Evolutionary conservation across 108 stramenopile species (phyloP).

Genomic region (Fragilaria radians): DNA sequence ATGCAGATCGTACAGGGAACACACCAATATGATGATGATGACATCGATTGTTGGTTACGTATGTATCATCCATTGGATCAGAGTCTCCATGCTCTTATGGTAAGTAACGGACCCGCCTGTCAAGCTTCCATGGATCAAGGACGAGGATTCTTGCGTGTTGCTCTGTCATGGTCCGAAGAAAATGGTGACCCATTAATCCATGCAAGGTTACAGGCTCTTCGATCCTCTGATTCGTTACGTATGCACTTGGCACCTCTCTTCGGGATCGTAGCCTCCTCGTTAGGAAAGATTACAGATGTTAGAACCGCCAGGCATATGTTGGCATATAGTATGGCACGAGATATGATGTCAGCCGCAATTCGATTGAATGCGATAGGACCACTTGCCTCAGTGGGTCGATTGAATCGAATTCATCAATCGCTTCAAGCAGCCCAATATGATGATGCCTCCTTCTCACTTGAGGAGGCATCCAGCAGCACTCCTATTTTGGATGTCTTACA

Average conservation of each 20-base stretch:
- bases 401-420: conserved; percentile 19
- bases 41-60: conserved; percentile 5
- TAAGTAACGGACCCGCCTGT: conserved; percentile 56
- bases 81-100: conserved; percentile 40
- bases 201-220: neutral
- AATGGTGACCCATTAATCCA: conserved; percentile 2
- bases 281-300: conserved; percentile 11
- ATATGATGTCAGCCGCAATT: conserved; percentile 76
- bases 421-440: neutral
- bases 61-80: conserved; percentile 39
- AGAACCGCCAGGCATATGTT: conserved; percentile 44
- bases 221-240: neutral
- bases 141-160: conserved; percentile 58
- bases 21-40: conserved; percentile 1
- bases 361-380: conserved; percentile 75
- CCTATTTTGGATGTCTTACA: conserved; percentile 67
- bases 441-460: neutral
- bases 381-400: conserved; percentile 42
- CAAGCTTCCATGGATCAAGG: conserved; percentile 77
- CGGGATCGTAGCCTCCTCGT: conserved; percentile 39
- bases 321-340: conserved; percentile 67
- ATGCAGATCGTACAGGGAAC: neutral
- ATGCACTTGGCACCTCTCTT: conserved; percentile 51
- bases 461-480: conserved; percentile 22
- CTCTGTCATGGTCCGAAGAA: conserved; percentile 31